These are phyloP conservation scores for Groenewaldozyma auringiensis DNA, from an alignment of 1,139 yeast genomes.

Conservation along the genomic window DNA sequence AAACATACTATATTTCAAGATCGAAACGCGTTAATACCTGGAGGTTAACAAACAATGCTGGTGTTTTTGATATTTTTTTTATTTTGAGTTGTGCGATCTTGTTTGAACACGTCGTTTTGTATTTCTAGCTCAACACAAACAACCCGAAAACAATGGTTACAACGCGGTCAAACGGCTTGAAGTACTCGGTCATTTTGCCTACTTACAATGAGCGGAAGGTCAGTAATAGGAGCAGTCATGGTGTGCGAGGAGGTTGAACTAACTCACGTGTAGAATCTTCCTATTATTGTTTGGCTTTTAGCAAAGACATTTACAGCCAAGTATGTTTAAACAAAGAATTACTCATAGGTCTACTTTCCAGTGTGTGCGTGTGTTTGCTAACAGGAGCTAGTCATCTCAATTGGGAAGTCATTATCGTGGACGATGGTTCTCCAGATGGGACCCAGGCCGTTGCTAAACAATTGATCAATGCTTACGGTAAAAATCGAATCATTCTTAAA, in stretches of 20 bases:
- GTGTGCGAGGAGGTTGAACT: not conserved
- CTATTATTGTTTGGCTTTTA: conserved; percentile 63
- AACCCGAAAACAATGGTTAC: conserved; percentile 4
- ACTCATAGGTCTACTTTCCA: not conserved
- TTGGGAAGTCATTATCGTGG: conserved; percentile 78
- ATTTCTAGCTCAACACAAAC: too few species aligned
- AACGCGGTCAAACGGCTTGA: conserved; percentile 28
- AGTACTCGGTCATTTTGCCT: conserved; percentile 71
- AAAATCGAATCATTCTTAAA: conserved; percentile 55
- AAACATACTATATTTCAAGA: too few species aligned
- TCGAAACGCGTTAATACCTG: too few species aligned
- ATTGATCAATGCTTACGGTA: conserved; percentile 55
- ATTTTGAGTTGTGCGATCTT: conserved; percentile 1
- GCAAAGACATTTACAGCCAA: conserved; percentile 61
- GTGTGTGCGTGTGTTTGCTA: not conserved
- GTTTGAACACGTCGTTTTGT: not conserved
- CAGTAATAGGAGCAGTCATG: conserved; percentile 8
- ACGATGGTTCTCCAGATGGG: conserved; percentile 78
- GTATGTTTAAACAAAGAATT: conserved; percentile 19
- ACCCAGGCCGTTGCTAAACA: conserved; percentile 68
- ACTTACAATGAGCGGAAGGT: conserved; percentile 67
- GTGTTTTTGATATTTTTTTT: too few species aligned
- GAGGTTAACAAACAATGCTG: too few species aligned
- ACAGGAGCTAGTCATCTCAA: conserved; percentile 34
- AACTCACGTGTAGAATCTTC: conserved; percentile 40